Percentiles rank a stretch among this genome's conserved stretches.
Evolutionary conservation across 1,284 basidiomycete species (phyloP).

Genomic region (Xanthoconium separans): DNA sequence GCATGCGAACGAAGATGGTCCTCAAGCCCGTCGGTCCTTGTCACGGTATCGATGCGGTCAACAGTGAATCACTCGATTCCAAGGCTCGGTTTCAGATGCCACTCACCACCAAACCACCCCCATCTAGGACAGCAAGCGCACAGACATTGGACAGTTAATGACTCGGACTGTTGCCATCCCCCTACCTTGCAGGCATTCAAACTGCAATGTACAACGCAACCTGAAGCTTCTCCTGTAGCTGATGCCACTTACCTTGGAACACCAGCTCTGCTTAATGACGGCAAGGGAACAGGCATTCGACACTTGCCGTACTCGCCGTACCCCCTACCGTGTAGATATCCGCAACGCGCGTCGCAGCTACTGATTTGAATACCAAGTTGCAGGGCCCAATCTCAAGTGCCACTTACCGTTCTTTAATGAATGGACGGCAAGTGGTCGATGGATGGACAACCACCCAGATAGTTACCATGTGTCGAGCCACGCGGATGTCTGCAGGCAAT

Average conservation of each 20-base stretch:
- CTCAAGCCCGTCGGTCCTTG: neutral
- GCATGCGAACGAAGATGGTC: neutral
- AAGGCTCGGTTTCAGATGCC: neutral
- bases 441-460: no score
- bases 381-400: neutral
- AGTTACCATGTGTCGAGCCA: no score
- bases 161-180: neutral
- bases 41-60: neutral
- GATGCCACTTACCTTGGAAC: neutral
- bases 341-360: neutral
- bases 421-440: neutral
- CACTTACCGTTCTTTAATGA: neutral
- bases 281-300: neutral
- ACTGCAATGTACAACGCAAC: neutral
- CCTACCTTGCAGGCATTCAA: neutral
- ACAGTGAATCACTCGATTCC: neutral
- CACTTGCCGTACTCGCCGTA: neutral
- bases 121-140: neutral
- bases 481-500: no score
- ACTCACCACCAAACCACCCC: slow-evolving; percentile 7
- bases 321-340: neutral
- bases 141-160: no score
- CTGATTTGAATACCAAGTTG: neutral
- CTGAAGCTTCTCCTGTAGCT: neutral
- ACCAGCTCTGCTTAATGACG: neutral